Evolutionary conservation across 2,329 filamentous ascomycete genomes (phyloP), one percentile per base, ranked within the genome.

Genomic region (Alternaria dauci): DNA sequence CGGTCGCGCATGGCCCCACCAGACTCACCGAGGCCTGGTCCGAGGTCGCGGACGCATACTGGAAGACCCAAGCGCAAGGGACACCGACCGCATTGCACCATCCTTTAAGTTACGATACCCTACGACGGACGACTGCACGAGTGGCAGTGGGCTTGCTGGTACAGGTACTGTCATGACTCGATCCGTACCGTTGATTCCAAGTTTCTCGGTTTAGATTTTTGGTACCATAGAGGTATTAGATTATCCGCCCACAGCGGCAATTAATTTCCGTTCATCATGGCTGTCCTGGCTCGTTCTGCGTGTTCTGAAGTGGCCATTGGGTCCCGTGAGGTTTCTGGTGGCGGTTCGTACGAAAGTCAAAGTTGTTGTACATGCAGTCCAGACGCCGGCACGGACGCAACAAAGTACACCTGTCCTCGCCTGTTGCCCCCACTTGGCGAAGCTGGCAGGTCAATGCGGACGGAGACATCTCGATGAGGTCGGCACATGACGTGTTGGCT

Each of bases 71-170:
- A 54, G 55, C 58, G 55, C 59, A 64, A 61, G 47, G 63, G 54
- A 18, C 62, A 69, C 52, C 61, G 69, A 46, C 70, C 70, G 34
- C 69, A 71, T 62, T 72, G 70, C 61, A 69, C 70, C 26, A 71
- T 72, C 59, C 68, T 72, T 66, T 72, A 60, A 70, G 67, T 59
- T 56, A 66, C 60, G 65, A 71, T 70, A 68, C 66, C 69, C 68
- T 59, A 63, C 58, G 30, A 62, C 56, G 50, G 58, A 63, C 52
- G 52, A 61, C 50, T 62, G 52, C 48, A 62, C 55, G 55, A 55
- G 58, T 66, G 59, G 63, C 63, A 59, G 58, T 58, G 43, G 23
- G 55, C 69, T 67, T 69, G 70, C 70, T 65, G 70, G 70, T 71
- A 46, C 68, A 67, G 69, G 68, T 55, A 58, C 54, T 55, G 63